These are phyloP conservation scores for Sporobolomyces pararoseus DNA, from an alignment of 768 basidiomycete species.

Conservation along the genomic window DNA sequence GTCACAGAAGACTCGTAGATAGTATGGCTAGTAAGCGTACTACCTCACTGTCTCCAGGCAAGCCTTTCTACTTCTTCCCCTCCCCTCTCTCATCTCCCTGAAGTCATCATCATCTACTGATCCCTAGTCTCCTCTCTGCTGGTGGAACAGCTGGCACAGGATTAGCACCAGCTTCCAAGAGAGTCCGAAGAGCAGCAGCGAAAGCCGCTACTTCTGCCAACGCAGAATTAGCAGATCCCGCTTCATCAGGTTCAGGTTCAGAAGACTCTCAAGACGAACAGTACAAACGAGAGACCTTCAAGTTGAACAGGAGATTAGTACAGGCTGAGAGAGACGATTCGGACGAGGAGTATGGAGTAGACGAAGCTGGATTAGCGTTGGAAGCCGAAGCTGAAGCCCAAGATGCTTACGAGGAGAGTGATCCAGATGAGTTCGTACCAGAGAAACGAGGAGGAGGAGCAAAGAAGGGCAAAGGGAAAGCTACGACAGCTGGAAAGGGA, in stretches of 20 bases:
- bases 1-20: neutral
- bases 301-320: conserved; percentile 2
- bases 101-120: neutral
- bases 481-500: neutral
- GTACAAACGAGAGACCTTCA: conserved; percentile 18
- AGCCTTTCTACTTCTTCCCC: neutral
- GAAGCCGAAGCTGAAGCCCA: neutral
- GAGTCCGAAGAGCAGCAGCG: conserved; percentile 15
- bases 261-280: conserved; percentile 25
- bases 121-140: too few species aligned
- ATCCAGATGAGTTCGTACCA: conserved; percentile 30
- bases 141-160: conserved; percentile 6
- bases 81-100: neutral
- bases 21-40: conserved; percentile 1
- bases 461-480: conserved; percentile 16
- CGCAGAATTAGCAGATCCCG: conserved; percentile 7
- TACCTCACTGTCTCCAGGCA: neutral
- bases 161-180: neutral
- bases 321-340: neutral
- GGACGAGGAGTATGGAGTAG: conserved; percentile 29
- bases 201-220: neutral
- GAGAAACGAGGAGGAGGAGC: neutral
- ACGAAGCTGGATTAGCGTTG: neutral
- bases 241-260: conserved; percentile 18
- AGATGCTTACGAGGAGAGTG: neutral